A percentile compares a stretch with the other conserved stretches of the same genome.
Evolutionary conservation across 1,139 yeast genomes (phyloP).

Genomic region (Suhomyces coccinellae): DNA sequence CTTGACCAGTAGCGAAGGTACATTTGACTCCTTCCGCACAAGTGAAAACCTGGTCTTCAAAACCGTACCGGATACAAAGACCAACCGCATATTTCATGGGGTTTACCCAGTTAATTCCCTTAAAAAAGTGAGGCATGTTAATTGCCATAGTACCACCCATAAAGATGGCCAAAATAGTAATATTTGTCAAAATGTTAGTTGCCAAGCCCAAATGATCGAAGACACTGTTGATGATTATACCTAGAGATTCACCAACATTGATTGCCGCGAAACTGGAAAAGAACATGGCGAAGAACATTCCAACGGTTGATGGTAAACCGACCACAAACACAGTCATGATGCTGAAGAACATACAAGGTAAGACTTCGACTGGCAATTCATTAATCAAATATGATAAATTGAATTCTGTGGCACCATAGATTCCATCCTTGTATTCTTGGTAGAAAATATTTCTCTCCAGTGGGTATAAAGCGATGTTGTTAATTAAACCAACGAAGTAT

Average conservation of each 20-base stretch:
- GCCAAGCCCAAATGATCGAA: slow-evolving; percentile 80
- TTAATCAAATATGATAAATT: slow-evolving; percentile 62
- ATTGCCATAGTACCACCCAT: slow-evolving; percentile 90
- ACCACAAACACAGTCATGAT: slow-evolving; percentile 65
- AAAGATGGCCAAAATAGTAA: slow-evolving; percentile 67
- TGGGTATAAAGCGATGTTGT: slow-evolving; percentile 75
- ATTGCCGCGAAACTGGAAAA: slow-evolving; percentile 56
- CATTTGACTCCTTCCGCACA: slow-evolving; percentile 31
- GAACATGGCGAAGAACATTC: slow-evolving; percentile 66
- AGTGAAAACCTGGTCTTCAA: slow-evolving; percentile 18
- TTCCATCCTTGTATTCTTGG: slow-evolving; percentile 74
- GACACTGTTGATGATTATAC: slow-evolving; percentile 73
- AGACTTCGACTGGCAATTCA: slow-evolving; percentile 72
- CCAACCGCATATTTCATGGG: slow-evolving; percentile 74
- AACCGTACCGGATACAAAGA: slow-evolving; percentile 42
- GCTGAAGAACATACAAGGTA: slow-evolving; percentile 60
- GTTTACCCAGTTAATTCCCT: slow-evolving; percentile 68
- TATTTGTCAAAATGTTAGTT: slow-evolving; percentile 63
- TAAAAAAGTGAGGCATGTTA: slow-evolving; percentile 66
- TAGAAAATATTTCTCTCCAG: slow-evolving; percentile 72
- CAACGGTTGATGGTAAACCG: slow-evolving; percentile 71
- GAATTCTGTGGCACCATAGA: slow-evolving; percentile 68
- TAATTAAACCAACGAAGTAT: slow-evolving; percentile 78
- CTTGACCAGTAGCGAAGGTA: slow-evolving; percentile 47
- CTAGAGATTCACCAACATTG: slow-evolving; percentile 81